phyloP scores from a whole-genome alignment of 805 yeast species.

The Scheffersomyces lignosus region DNA sequence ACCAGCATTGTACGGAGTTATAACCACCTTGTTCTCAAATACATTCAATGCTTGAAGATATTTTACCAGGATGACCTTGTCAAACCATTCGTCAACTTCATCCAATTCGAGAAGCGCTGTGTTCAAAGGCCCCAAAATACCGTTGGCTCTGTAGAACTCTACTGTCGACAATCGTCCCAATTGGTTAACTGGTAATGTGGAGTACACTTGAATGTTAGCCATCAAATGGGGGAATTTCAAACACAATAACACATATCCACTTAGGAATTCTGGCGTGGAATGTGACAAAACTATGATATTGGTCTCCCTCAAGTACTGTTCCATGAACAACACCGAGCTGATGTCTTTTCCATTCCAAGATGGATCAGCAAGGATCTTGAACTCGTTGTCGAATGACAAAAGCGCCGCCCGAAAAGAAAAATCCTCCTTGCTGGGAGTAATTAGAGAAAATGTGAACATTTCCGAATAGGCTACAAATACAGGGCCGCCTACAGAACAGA shows the following conservation, averaged over 20 bases:
- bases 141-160: constrained; percentile 74
- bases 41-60: constrained; percentile 74
- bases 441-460: constrained; percentile 40
- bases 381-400: constrained; percentile 54
- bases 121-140: constrained; percentile 71
- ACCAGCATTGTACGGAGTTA: constrained; percentile 89
- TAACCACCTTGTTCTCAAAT: constrained; percentile 60
- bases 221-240: constrained; percentile 53
- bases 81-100: constrained; percentile 81
- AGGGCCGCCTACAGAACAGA: no score
- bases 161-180: constrained; percentile 82
- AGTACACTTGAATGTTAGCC: constrained; percentile 70
- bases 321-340: constrained; percentile 33
- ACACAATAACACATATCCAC: constrained; percentile 74
- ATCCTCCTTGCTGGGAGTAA: constrained; percentile 28
- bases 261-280: constrained; percentile 73
- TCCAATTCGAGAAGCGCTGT: constrained; percentile 59
- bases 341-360: constrained; percentile 63
- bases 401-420: constrained; percentile 46
- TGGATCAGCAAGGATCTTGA: constrained; percentile 67
- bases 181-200: constrained; percentile 88
- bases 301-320: constrained; percentile 39
- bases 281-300: constrained; percentile 84
- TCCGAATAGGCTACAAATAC: not conserved
- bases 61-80: constrained; percentile 65